These are phyloP conservation scores for Pholiota conissans DNA, from an alignment of 768 basidiomycete genomes.

Conservation along the genomic window DNA sequence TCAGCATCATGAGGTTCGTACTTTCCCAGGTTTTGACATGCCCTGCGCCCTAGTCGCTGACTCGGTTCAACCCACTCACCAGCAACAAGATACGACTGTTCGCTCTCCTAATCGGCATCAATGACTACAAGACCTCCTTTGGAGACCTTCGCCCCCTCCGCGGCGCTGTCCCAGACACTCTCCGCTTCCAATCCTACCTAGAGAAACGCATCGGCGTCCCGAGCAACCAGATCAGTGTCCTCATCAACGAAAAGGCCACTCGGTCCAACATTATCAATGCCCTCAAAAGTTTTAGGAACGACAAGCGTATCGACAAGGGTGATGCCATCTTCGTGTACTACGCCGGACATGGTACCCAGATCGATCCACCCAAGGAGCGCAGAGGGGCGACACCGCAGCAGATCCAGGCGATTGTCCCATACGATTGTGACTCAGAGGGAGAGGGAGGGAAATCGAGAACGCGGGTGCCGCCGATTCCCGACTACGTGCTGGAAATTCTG, in stretches of 20 bases:
- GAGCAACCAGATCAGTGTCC: background rate
- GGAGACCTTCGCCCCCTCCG: background rate
- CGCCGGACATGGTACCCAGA: constrained; percentile 14
- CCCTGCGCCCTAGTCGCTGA: no score
- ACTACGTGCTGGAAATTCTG: constrained; percentile 8
- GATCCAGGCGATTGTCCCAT: constrained; percentile 14
- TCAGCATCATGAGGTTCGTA: no score
- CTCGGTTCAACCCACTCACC: no score
- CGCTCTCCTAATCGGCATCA: no score
- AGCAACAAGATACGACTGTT: no score
- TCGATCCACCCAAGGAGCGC: background rate
- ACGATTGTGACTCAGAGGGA: constrained; percentile 6
- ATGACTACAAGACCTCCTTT: background rate
- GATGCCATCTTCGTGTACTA: constrained; percentile 15
- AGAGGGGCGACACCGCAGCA: constrained; percentile 1
- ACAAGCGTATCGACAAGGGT: constrained; percentile 4
- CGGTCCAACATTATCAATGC: constrained; percentile 8
- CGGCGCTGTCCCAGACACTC: constrained; percentile 12
- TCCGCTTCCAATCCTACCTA: constrained; percentile 3
- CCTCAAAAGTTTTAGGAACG: constrained; percentile 1
- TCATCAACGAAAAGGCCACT: constrained; percentile 10
- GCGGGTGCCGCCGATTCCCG: constrained; percentile 10
- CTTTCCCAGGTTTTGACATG: no score
- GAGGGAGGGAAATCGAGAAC: background rate
- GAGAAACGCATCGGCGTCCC: constrained; percentile 5